phyloP scores from a whole-genome alignment of 2,329 filamentous ascomycete genomes.

The Ophiostoma angusticollis region DNA sequence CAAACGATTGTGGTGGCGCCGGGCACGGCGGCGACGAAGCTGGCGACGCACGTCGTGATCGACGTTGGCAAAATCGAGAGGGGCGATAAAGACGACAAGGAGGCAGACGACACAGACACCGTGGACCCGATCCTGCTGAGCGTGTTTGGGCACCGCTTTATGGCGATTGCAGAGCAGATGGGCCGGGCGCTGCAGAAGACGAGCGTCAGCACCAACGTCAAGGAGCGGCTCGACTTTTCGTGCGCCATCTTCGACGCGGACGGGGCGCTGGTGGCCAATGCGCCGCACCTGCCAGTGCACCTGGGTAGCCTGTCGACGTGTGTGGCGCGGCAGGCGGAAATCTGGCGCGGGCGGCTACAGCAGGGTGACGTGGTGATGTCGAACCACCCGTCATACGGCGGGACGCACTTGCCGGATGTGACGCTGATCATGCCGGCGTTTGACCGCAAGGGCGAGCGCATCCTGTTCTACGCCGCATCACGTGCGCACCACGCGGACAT shows the following conservation, averaged over 20 bases:
- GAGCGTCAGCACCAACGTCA: conserved; percentile 67
- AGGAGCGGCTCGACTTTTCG: conserved; percentile 56
- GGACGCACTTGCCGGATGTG: conserved; percentile 73
- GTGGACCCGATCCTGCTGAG: conserved; percentile 51
- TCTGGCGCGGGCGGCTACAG: conserved; percentile 67
- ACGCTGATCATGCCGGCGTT: conserved; percentile 73
- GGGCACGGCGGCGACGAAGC: conserved; percentile 58
- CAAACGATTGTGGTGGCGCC: conserved; percentile 90
- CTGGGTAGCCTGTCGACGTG: conserved; percentile 79
- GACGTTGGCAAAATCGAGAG: too few species aligned
- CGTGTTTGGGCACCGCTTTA: conserved; percentile 11
- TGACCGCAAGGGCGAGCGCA: conserved; percentile 48
- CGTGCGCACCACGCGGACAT: conserved; percentile 76
- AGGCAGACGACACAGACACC: conserved; percentile 16
- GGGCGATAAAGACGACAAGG: conserved; percentile 20
- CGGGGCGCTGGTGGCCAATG: conserved; percentile 65
- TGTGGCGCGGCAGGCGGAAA: conserved; percentile 63
- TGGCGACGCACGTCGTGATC: conserved; percentile 81
- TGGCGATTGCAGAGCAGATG: conserved; percentile 11
- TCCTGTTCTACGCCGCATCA: conserved; percentile 72
- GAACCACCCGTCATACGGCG: conserved; percentile 74
- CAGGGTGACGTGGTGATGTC: conserved; percentile 72
- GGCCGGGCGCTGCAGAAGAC: conserved; percentile 59
- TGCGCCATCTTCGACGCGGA: conserved; percentile 68
- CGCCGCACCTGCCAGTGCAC: conserved; percentile 71